A percentile compares a stretch with the other conserved stretches of the same genome.
Conservation (phyloP, 345 rosid species). For the Dipteronia dyeriana region DNA sequence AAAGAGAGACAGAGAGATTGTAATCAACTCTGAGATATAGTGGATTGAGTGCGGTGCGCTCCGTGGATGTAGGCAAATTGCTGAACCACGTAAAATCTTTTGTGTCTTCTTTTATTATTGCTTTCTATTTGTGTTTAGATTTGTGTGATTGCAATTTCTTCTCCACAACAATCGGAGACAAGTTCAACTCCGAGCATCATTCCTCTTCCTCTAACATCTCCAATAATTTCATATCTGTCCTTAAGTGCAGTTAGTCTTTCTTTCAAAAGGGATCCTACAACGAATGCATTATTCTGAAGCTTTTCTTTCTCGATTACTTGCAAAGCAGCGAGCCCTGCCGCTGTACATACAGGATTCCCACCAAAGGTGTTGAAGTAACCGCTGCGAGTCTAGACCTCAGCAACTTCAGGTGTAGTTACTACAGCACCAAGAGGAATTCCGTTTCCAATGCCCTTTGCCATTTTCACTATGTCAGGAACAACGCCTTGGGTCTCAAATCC, state of each 20-base stretch:
- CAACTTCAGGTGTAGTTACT: slow-evolving; percentile 94
- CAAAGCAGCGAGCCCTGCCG: slow-evolving; percentile 89
- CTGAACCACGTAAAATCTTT: too few relatives aligned
- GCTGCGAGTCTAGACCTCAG: slow-evolving; percentile 74
- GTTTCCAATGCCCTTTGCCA: slow-evolving; percentile 99
- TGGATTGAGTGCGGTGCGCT: too few relatives aligned
- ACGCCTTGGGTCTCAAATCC: slow-evolving; percentile 90
- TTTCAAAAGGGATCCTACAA: slow-evolving; percentile 82
- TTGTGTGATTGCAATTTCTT: too few relatives aligned
- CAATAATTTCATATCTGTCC: slow-evolving; percentile 79
- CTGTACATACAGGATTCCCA: slow-evolving; percentile 83
- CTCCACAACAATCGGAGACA: slow-evolving; percentile 78
- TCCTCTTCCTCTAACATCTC: slow-evolving; percentile 96
- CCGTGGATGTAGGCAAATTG: too few relatives aligned
- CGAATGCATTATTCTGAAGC: slow-evolving; percentile 77
- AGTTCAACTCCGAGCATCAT: slow-evolving; percentile 94
- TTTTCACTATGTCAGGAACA: slow-evolving; percentile 97
- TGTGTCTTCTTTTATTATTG: too few relatives aligned
- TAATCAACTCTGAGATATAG: too few relatives aligned
- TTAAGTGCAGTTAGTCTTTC: slow-evolving; percentile 62
- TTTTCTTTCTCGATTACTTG: slow-evolving; percentile 88
- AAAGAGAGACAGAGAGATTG: too few relatives aligned
- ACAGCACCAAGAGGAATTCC: slow-evolving; percentile 98
- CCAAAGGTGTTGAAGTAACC: slow-evolving; percentile 91
- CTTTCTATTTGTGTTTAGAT: too few relatives aligned